Evolutionary conservation across 1,284 basidiomycete genomes (phyloP).

Genomic region (Microbotryomycetes sp.): DNA sequence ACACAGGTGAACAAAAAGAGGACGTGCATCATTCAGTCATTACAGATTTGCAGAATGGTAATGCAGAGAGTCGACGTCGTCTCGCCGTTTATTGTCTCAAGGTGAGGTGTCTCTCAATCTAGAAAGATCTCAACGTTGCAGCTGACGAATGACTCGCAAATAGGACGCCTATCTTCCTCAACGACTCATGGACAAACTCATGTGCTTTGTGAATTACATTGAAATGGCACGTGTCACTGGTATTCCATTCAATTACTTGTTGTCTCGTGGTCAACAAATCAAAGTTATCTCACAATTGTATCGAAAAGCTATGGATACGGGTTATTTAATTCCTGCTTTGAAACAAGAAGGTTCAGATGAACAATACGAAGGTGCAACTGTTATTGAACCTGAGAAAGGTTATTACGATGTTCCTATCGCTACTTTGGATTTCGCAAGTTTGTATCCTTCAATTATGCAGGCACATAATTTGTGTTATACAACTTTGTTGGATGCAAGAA

Average conservation of each 20-base stretch:
- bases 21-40: slow-evolving; percentile 96
- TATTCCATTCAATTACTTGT: slow-evolving; percentile 91
- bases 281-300: slow-evolving; percentile 91
- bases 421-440: slow-evolving; percentile 90
- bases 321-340: slow-evolving; percentile 74
- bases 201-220: slow-evolving; percentile 94
- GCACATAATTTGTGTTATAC: slow-evolving; percentile 97
- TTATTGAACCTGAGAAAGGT: slow-evolving; percentile 88
- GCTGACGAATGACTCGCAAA: no score
- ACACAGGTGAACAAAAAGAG: slow-evolving; percentile 78
- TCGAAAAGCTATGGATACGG: slow-evolving; percentile 77
- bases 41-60: slow-evolving; percentile 91
- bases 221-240: slow-evolving; percentile 96
- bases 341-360: slow-evolving; percentile 87
- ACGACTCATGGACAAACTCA: slow-evolving; percentile 85
- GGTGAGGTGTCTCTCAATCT: slow-evolving; percentile 46
- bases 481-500: slow-evolving; percentile 70
- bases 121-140: neutral
- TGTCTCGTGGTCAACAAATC: slow-evolving; percentile 89
- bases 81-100: slow-evolving; percentile 94
- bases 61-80: slow-evolving; percentile 76
- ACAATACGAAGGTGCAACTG: slow-evolving; percentile 93
- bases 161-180: slow-evolving; percentile 95
- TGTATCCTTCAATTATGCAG: slow-evolving; percentile 99
- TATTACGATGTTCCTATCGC: slow-evolving; percentile 93